Base-by-base conservation (phyloP, 345 rosid genomes). In the Lumnitzera racemosa region DNA sequence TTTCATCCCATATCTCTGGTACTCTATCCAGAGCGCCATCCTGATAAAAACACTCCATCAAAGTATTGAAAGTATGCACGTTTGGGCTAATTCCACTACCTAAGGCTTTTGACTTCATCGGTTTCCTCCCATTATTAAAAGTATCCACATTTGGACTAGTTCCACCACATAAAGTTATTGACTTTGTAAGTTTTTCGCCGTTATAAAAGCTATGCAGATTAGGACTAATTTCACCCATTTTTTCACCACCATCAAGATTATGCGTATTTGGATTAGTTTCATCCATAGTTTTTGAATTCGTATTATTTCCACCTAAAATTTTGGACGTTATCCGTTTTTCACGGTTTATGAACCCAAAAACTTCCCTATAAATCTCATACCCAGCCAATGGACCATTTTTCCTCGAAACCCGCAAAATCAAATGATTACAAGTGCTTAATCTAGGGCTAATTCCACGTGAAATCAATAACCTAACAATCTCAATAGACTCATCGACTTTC, bases 1-100 rank as follows among this genome's bases (percentile, higher is more conserved):
- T 83, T 63, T 89, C 96, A 43, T 63, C 65, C 96, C 95, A 87
- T 24, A 77, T 55, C 73, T 75, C 86, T 61, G 73, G 78, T 25
- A 89, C 86, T 72, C 72, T 79, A 69, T 78, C 92, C 51, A 61
- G 24, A 14, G 82, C 80, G 24, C 86, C 83, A 46, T 85, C 87
- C 51, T 76, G 68, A 27, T 68, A 82, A 72, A 81, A 87, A 59
- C 83, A 79, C 41, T 77, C 58, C 88, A 92, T 80, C 84, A 87
- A 72, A 47, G 73, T 72, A 75, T 81, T 83, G 36, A 80, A 92
- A 51, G 87, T 82, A 62, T 80, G 83, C 47, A 74, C 88, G 66
- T 82, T 81, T 2, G 91, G 87, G 57, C 67, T 66, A 71, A 62
- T 55, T 59, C 76, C 43, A 36, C 7, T 65, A 48, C 43, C 67